A percentile compares a stretch with the other conserved stretches of the same genome.
These are phyloP conservation scores for Coemansia biformis DNA, from an alignment of 192 early-diverging fungal genomes.

Conservation along the genomic window DNA sequence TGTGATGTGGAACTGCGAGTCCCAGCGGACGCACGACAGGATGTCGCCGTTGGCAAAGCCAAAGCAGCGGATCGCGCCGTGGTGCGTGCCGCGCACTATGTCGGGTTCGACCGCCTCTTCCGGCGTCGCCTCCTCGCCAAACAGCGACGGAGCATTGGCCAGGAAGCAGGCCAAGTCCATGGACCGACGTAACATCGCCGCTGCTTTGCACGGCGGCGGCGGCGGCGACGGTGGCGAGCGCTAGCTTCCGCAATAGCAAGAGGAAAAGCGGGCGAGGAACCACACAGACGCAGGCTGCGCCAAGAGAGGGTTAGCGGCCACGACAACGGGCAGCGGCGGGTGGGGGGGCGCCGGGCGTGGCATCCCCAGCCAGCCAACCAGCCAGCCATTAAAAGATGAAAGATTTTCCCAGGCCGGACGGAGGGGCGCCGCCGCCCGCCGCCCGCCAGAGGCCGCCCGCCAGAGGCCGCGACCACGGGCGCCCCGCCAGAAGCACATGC, in stretches of 20 bases:
- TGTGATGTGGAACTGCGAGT: constrained; percentile 89
- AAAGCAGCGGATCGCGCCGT: constrained; percentile 41
- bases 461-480: too few species aligned
- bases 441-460: too few species aligned
- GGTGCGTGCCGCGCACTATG: constrained; percentile 31
- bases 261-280: too few species aligned
- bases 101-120: constrained; percentile 46
- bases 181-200: constrained; percentile 27
- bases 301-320: too few species aligned
- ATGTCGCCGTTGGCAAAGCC: constrained; percentile 77
- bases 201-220: constrained; percentile 26
- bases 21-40: constrained; percentile 91
- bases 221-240: constrained; percentile 5
- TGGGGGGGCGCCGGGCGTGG: too few species aligned
- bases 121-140: constrained; percentile 36
- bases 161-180: constrained; percentile 42
- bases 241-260: not conserved
- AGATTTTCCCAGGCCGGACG: too few species aligned
- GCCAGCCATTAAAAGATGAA: too few species aligned
- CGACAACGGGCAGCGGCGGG: too few species aligned
- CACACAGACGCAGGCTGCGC: too few species aligned
- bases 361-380: too few species aligned
- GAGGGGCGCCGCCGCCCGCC: too few species aligned
- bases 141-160: constrained; percentile 48
- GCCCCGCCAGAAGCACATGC: too few species aligned